Evolutionary conservation across 805 yeast genomes (phyloP), one percentile per base, ranked within the genome.

Genomic region (Candida tallmaniae): DNA sequence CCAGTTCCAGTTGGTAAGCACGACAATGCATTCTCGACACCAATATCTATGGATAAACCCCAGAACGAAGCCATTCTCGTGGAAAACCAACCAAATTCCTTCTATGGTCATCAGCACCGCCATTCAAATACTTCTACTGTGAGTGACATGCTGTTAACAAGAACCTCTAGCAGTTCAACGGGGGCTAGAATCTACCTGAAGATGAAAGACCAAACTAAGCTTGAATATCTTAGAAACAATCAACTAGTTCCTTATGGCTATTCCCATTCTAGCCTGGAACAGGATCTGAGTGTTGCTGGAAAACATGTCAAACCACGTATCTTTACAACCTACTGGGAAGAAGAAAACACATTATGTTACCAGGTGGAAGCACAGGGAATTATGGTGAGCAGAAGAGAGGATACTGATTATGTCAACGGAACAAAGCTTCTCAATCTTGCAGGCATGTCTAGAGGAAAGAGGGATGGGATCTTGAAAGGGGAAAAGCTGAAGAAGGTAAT

Each of bases 361-460:
- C 69, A 63, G 37, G 68, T 63, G 2, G 47, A 57, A 34, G 62
- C 58, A 0, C 42, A 54, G 13, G 60, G 57, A 3, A 42, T 55
- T 14, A 41, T 60, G 19, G 66, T 63, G 2, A 60, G 66, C 5
- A 46, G 69, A 29, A 39, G 69, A 16, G 57, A 60, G 35, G 68
- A 58, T 36, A 58, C 50, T 4, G 48, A 58, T 32, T 61, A 42
- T 40, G 48, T 63, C 17, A 63, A 63, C 39, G 69, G 68, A 1
- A 63, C 69, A 4, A 63, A 63, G 34, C 45, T 63, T 7, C 46
- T 63, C 12, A 63, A 63, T 41, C 64, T 59, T 5, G 52, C 61
- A 29, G 65, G 65, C 1, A 59, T 63, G 61, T 56, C 65, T 10
- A 47, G 70, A 34, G 70, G 70, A 4, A 58, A 59, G 39, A 39